These are phyloP conservation scores for Delonix regia DNA, from an alignment of 306 rosid species.

Conservation along the genomic window DNA sequence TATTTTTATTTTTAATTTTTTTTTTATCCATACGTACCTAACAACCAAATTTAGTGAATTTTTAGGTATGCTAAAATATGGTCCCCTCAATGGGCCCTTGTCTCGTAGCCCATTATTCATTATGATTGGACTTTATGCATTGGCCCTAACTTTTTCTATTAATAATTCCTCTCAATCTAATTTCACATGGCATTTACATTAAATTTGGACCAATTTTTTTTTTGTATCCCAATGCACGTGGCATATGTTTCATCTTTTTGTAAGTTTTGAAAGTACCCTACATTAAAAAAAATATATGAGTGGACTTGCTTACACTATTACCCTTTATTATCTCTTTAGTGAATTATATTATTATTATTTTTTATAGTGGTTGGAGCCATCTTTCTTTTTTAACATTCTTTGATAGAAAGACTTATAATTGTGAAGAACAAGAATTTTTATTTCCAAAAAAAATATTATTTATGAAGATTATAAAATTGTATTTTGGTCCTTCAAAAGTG, in stretches of 20 bases:
- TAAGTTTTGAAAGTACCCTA: not conserved
- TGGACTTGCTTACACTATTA: not conserved
- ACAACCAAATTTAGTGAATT: not conserved
- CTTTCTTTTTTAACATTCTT: too few relatives aligned
- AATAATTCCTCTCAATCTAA: not conserved
- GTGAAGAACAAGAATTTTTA: not conserved
- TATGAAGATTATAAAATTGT: too few relatives aligned
- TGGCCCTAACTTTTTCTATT: not conserved
- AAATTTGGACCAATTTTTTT: not conserved
- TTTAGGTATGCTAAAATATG: not conserved
- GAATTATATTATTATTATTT: too few relatives aligned
- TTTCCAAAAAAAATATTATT: not conserved
- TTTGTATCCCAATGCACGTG: not conserved
- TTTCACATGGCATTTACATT: not conserved
- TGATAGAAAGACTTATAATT: too few relatives aligned
- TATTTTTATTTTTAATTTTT: too few relatives aligned
- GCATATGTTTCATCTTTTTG: not conserved
- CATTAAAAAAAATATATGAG: not conserved
- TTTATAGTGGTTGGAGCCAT: too few relatives aligned
- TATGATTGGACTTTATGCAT: not conserved
- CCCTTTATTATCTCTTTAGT: not conserved
- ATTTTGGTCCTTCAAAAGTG: too few relatives aligned
- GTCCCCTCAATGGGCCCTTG: slow-evolving; percentile 42
- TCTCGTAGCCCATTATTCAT: not conserved
- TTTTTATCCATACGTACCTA: not conserved